Evolutionary conservation across 108 stramenopile species (phyloP).

Genomic region (Bacterosira constricta): DNA sequence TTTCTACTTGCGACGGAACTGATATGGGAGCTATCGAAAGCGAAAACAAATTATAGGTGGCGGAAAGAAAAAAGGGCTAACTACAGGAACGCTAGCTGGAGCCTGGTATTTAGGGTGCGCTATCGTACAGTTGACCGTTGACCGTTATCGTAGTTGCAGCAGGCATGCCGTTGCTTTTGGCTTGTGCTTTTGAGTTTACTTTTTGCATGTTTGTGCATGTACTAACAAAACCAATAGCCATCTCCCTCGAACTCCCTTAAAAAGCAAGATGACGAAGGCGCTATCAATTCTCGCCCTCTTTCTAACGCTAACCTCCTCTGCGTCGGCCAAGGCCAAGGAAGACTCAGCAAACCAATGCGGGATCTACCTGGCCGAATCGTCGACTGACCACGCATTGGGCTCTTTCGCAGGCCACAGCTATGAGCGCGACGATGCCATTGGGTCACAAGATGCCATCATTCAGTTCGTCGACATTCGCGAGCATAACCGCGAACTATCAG

Average conservation of each 20-base stretch:
- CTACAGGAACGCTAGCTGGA: no score
- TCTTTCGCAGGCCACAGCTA: constrained; percentile 39
- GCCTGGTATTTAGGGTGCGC: no score
- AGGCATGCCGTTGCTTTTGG: no score
- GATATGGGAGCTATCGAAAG: no score
- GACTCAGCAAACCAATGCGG: constrained; percentile 31
- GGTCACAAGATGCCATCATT: constrained; percentile 38
- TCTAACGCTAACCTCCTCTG: constrained; percentile 2
- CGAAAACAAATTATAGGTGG: no score
- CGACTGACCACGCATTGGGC: constrained; percentile 42
- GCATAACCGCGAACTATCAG: constrained; percentile 9
- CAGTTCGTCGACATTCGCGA: constrained; percentile 41
- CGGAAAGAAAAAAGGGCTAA: no score
- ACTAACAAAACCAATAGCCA: no score
- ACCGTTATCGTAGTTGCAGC: no score
- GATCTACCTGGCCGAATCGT: constrained; percentile 48
- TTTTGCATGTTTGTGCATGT: no score
- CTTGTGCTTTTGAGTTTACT: no score
- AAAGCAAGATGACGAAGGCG: background rate
- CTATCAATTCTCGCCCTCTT: constrained; percentile 8
- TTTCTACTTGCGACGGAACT: no score
- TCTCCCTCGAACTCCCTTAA: background rate
- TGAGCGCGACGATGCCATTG: constrained; percentile 36
- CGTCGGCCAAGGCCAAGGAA: constrained; percentile 11
- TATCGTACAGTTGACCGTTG: no score